These are phyloP conservation scores for Plasmodium berghei DNA, from an alignment of 169 alveolate species.

Conservation along the genomic window DNA sequence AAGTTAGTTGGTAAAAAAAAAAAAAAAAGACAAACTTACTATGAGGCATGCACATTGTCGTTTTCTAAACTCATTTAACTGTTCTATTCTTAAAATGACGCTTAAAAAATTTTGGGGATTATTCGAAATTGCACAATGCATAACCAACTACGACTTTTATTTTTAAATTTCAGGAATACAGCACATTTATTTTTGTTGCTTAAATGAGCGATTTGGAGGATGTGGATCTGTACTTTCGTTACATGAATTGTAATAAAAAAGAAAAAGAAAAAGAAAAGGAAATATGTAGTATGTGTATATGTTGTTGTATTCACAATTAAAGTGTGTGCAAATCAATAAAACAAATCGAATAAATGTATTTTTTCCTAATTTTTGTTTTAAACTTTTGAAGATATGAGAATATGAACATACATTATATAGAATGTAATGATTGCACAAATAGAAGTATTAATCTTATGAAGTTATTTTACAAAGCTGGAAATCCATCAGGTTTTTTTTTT, in stretches of 20 bases:
- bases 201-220: slow-evolving; percentile 90
- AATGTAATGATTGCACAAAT: slow-evolving; percentile 24
- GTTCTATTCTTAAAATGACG: neutral
- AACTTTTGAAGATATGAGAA: slow-evolving; percentile 25
- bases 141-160: neutral
- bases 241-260: slow-evolving; percentile 72
- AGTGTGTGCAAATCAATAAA: neutral
- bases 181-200: slow-evolving; percentile 85
- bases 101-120: neutral
- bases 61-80: neutral
- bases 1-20: slow-evolving; percentile 76
- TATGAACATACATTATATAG: slow-evolving; percentile 31
- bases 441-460: slow-evolving; percentile 67
- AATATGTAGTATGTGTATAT: too few relatives aligned
- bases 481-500: slow-evolving; percentile 50
- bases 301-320: neutral
- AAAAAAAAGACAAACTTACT: neutral
- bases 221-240: slow-evolving; percentile 86
- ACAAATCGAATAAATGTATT: neutral
- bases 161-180: slow-evolving; percentile 75
- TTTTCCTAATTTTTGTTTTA: neutral
- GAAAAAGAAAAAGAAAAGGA: neutral
- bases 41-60: neutral
- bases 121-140: neutral
- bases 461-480: slow-evolving; percentile 55